Evolutionary conservation across 1,284 basidiomycete genomes (phyloP), one percentile per base, ranked within the genome.

Genomic region (Irpex rosettiformis): DNA sequence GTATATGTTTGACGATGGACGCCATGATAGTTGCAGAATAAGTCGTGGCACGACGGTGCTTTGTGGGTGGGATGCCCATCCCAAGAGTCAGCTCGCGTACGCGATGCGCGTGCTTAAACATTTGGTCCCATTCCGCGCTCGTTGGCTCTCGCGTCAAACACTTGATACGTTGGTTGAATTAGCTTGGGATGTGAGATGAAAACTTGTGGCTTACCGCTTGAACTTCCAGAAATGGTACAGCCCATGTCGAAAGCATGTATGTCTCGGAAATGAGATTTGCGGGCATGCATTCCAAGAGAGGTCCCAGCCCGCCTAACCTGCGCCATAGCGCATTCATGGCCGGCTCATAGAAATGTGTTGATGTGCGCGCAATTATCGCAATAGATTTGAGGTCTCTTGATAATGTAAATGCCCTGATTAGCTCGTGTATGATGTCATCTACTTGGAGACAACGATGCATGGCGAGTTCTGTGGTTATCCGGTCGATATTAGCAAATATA

Each of bases 321-420:
- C 77, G 81, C 87, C 87, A 89, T 25, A 89, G 73, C 43, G 82
- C 72, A 66, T 83, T 74, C 59, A 89, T 67, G 13, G 85, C 81
- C 11, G 85, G 84, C 57, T 85, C 85, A 57, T 77, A 80, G 65
- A 37, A 88, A 72, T 29, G 80, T 79, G 58, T 76, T 80, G 70
- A 89, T 52, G 86, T 87, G 53, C 87, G 76, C 47, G 87, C 80
- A 59, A 89, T 70, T 64, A 85, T 76, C 52, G 84, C 83, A 58
- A 86, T 68, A 53, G 79, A 52, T 27, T 24, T 47, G 22, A 10
- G 43, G 18, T 24, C 43, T 24, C 43, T 10, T 10, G 18, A 8
- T 10, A 10, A 10, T 8, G 22, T 10, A 10, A 47, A 24, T 11
- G 21, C 43, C 18, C 10, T 21, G 21, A 47, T 47, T 10, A 47